Conservation (phyloP, 2,329 filamentous ascomycete genomes). For the Venturia pyrina region DNA sequence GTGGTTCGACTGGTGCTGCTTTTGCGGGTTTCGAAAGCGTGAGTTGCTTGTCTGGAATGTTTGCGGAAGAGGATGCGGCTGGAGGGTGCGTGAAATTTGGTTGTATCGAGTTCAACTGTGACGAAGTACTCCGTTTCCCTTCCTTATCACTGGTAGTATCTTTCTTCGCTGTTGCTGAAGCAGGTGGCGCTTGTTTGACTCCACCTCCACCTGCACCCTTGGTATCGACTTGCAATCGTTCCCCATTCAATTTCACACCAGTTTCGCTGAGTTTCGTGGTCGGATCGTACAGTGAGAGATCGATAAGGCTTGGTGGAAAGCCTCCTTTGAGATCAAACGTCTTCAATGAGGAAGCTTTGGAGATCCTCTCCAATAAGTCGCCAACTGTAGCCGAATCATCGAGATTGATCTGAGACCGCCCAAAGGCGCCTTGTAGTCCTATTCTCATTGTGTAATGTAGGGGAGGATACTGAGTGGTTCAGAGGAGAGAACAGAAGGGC, state of each 20-base stretch:
- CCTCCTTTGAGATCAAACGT: slow-evolving; percentile 74
- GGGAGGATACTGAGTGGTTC: neutral
- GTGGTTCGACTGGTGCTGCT: slow-evolving; percentile 43
- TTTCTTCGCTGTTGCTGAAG: neutral
- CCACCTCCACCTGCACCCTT: slow-evolving; percentile 28
- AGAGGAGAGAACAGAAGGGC: neutral
- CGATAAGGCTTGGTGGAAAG: slow-evolving; percentile 65
- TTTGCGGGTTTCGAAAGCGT: neutral
- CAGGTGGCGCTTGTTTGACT: neutral
- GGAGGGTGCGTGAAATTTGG: slow-evolving; percentile 16
- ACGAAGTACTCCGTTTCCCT: slow-evolving; percentile 9
- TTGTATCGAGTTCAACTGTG: slow-evolving; percentile 14
- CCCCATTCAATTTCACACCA: slow-evolving; percentile 54
- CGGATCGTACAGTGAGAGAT: slow-evolving; percentile 44
- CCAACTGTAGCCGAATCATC: slow-evolving; percentile 56
- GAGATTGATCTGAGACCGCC: slow-evolving; percentile 61
- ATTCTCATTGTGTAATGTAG: neutral
- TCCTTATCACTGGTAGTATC: slow-evolving; percentile 18
- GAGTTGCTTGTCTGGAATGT: neutral
- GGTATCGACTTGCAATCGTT: slow-evolving; percentile 55
- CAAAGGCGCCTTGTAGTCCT: slow-evolving; percentile 42
- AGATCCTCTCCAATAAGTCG: slow-evolving; percentile 51
- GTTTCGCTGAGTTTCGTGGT: slow-evolving; percentile 43
- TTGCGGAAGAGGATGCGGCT: slow-evolving; percentile 13
- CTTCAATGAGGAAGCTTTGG: slow-evolving; percentile 52